A percentile compares a stretch with the other conserved stretches of the same genome.
These are phyloP conservation scores for Arctium minus DNA, from an alignment of 129 eudicot genomes.

Conservation along the genomic window DNA sequence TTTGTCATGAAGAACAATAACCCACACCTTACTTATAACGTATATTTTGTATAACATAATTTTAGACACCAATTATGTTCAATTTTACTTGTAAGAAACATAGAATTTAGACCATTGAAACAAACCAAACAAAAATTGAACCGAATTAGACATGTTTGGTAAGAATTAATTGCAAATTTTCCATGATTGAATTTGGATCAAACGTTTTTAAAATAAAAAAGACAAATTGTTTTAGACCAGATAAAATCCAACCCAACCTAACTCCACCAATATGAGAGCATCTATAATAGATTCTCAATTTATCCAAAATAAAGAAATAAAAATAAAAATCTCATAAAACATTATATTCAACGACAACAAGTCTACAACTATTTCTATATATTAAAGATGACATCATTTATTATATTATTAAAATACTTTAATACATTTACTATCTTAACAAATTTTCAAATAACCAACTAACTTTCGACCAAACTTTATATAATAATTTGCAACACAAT, in stretches of 20 bases:
- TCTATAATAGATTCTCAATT: background rate
- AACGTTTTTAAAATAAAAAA: background rate
- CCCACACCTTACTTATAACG: background rate
- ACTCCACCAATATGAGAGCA: background rate
- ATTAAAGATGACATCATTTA: background rate
- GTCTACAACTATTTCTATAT: background rate
- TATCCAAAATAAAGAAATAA: background rate
- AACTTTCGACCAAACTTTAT: background rate
- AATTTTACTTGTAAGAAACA: background rate
- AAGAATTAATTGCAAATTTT: background rate
- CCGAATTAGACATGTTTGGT: background rate
- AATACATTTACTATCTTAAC: background rate
- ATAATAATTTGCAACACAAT: background rate
- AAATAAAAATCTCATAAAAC: background rate
- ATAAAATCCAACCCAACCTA: background rate
- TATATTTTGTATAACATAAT: background rate
- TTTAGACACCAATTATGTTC: background rate
- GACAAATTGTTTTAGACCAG: background rate
- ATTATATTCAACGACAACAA: background rate
- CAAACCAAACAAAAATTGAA: background rate
- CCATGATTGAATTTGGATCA: background rate
- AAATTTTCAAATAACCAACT: background rate
- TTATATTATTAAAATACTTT: background rate
- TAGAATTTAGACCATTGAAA: background rate
- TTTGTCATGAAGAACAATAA: background rate